These are phyloP conservation scores for Cladosporium sp. DNA, from an alignment of 2,329 filamentous ascomycete genomes.

Conservation along the genomic window DNA sequence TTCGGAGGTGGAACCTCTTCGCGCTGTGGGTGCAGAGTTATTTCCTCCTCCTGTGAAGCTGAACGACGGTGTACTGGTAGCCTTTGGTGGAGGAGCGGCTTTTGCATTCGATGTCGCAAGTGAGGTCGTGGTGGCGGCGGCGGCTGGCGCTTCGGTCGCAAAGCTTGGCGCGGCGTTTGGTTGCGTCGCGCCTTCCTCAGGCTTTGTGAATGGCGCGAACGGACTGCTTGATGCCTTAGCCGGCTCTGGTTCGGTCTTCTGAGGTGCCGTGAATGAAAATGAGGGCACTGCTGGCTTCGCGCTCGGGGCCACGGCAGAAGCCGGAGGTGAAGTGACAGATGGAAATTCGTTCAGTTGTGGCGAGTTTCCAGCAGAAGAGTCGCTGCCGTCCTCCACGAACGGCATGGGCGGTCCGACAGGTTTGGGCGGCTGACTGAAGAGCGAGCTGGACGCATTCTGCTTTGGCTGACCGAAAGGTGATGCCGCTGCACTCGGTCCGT, in stretches of 20 bases:
- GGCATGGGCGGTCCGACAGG: neutral
- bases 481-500: neutral
- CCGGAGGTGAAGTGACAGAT: neutral
- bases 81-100: neutral
- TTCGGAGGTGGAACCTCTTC: slow-evolving; percentile 1
- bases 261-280: slow-evolving; percentile 1
- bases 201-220: neutral
- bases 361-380: neutral
- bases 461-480: neutral
- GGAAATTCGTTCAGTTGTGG: neutral
- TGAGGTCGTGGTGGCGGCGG: slow-evolving; percentile 3
- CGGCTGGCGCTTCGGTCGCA: neutral
- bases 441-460: neutral
- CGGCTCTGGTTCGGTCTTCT: neutral
- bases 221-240: neutral
- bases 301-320: neutral
- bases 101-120: slow-evolving; percentile 3
- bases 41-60: neutral
- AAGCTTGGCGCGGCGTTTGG: slow-evolving; percentile 2
- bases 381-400: slow-evolving; percentile 5
- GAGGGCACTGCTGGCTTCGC: slow-evolving; percentile 6
- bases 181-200: slow-evolving; percentile 5
- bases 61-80: neutral
- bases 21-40: slow-evolving; percentile 13
- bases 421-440: slow-evolving; percentile 2